A percentile compares a stretch with the other conserved stretches of the same genome.
Conservation (phyloP, 495 filamentous ascomycete species). For the Penicillium pancosmium region DNA sequence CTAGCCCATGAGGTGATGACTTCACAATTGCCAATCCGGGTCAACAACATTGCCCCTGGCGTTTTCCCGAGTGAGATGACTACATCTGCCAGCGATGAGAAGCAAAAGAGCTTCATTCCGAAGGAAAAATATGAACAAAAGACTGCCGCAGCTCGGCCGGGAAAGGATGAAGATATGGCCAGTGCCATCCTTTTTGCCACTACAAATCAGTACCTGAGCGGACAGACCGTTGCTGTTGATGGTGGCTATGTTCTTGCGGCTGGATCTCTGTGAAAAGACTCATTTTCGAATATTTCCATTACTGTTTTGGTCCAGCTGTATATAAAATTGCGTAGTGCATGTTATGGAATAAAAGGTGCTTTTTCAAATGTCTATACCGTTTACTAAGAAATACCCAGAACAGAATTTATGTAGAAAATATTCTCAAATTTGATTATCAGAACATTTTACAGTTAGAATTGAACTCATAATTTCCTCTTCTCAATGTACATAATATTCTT, state of each 20-base stretch:
- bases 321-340: neutral
- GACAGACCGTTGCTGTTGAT: neutral
- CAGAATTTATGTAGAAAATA: too few species aligned
- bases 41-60: slow-evolving; percentile 60
- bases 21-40: slow-evolving; percentile 44
- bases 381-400: too few species aligned
- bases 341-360: neutral
- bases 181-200: neutral
- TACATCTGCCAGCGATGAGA: slow-evolving; percentile 51
- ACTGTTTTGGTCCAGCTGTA: neutral
- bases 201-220: neutral
- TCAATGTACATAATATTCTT: too few species aligned
- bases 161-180: neutral
- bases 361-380: too few species aligned
- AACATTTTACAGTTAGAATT: too few species aligned
- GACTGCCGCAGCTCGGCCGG: neutral
- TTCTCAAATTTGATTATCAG: too few species aligned
- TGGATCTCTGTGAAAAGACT: neutral
- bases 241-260: neutral
- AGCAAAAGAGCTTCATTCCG: slow-evolving; percentile 52
- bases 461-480: too few species aligned
- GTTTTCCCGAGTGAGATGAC: slow-evolving; percentile 61
- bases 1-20: slow-evolving; percentile 52
- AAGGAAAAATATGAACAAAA: neutral
- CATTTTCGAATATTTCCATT: neutral